These are phyloP conservation scores for Aspergillus vadensis DNA, from an alignment of 2,329 filamentous ascomycete species.

Conservation along the genomic window DNA sequence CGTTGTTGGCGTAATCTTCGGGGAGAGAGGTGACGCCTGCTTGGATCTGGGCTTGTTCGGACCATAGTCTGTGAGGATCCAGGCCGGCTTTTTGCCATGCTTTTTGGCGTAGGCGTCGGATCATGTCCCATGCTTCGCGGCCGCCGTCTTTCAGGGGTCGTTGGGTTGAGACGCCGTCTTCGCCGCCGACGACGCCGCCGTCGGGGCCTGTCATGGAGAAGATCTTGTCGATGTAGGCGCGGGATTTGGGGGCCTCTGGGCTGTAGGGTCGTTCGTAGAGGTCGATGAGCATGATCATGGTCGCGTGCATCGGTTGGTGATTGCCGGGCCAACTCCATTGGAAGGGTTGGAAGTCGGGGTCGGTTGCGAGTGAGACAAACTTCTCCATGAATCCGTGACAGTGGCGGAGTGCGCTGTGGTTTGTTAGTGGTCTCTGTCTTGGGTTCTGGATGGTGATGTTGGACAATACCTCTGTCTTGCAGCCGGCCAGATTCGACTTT, in stretches of 20 bases:
- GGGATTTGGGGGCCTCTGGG: constrained; percentile 47
- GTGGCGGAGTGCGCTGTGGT: constrained; percentile 46
- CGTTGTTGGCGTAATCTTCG: constrained; percentile 20
- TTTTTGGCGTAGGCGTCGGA: constrained; percentile 49
- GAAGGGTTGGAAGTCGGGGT: constrained; percentile 51
- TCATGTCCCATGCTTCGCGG: constrained; percentile 53
- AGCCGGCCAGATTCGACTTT: constrained; percentile 50
- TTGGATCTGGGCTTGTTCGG: constrained; percentile 48
- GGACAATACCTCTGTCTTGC: constrained; percentile 45
- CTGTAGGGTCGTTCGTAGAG: constrained; percentile 51
- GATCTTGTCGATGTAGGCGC: constrained; percentile 50
- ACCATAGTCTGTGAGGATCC: constrained; percentile 50
- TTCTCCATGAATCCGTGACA: constrained; percentile 54
- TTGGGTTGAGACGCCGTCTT: constrained; percentile 47
- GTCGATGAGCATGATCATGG: constrained; percentile 52
- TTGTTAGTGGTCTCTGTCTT: not conserved
- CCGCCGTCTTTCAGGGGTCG: constrained; percentile 50
- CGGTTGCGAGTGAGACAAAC: constrained; percentile 50
- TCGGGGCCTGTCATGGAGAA: constrained; percentile 50
- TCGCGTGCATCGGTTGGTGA: constrained; percentile 29
- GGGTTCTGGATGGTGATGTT: not conserved
- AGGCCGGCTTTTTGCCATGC: constrained; percentile 53
- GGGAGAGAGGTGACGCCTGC: constrained; percentile 33
- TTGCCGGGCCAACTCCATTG: constrained; percentile 52
- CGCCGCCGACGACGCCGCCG: constrained; percentile 48